phyloP scores from a whole-genome alignment of 345 rosid species.

The Salix brachista region DNA sequence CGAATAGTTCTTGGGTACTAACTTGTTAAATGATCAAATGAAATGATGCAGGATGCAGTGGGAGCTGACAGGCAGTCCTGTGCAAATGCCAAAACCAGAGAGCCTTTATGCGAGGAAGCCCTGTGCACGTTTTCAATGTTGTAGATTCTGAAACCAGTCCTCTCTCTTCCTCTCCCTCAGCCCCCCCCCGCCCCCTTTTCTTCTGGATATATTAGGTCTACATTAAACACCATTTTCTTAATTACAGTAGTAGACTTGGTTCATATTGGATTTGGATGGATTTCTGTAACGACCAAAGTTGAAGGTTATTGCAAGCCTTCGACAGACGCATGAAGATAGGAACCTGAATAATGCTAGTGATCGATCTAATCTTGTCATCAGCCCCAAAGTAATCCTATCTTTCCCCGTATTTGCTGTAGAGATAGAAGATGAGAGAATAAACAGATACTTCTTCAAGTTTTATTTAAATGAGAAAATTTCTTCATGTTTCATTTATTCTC shows the following conservation, averaged over 20 bases:
- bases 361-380: no score
- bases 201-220: not conserved
- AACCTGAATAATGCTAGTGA: no score
- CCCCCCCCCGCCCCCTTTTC: not conserved
- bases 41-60: constrained; percentile 49
- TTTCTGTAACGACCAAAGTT: not conserved
- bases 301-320: not conserved
- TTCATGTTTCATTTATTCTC: no score
- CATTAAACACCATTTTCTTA: not conserved
- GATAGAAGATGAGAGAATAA: no score
- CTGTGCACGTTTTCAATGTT: constrained; percentile 51
- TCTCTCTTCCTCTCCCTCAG: not conserved
- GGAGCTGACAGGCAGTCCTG: constrained; percentile 74
- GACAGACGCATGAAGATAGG: not conserved
- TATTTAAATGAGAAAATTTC: no score
- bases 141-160: constrained; percentile 36
- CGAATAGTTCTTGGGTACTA: not conserved
- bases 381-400: no score
- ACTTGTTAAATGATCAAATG: not conserved
- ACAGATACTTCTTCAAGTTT: no score
- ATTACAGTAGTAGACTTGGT: not conserved
- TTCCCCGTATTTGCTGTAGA: no score
- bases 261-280: not conserved
- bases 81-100: constrained; percentile 62
- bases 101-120: constrained; percentile 41